Base-by-base conservation (phyloP, 116 monocot genomes). In the Phalaenopsis hybrid region DNA sequence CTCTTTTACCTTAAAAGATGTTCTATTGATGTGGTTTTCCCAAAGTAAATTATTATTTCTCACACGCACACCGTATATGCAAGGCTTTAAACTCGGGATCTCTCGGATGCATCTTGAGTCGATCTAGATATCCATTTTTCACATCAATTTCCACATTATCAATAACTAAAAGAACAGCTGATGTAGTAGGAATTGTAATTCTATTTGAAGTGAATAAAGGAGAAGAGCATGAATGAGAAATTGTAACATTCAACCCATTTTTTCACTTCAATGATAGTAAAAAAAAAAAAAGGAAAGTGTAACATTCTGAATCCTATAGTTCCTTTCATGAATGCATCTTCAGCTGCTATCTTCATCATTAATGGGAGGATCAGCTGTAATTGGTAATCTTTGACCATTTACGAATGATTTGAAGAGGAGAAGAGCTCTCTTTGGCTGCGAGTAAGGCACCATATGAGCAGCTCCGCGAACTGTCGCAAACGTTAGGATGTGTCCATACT, bases 381-480 rank as follows among this genome's bases (percentile, higher is more conserved):
- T 94, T 44, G 96, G 94, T 17, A 91, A 78, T 80, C 89, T 91
- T 76, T 77, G 79, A 1, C 91, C 91, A 23, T 81, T 78, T 25
- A 94, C 77, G 81, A 96, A 90, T 13, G 89, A 89, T 78, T 58
- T 84, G 84, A 96, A 96, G 44, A 96, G 94, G n/a, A 79, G 33
- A 45, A 96, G 85, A 74, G 94, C 93, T 81, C 97, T 86, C 9
- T 65, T 90, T 57, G 97, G 94, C 76, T 94, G 94, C n/a, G 94
- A 90, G 81, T 76, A 97, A 10, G 94, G 94, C 46, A 97, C 94
- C 97, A 97, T 97, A 75, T 97, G 97, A 81, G 94, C 83, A 1
- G 97, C 97, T 52, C 97, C 97, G 82, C 97, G 85, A 44, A 97
- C 93, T 0, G 97, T 94, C 4, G 94, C 94, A 80, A 94, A 97